These are phyloP conservation scores for Fragaria nilgerrensis DNA, from an alignment of 306 rosid genomes.

Conservation along the genomic window DNA sequence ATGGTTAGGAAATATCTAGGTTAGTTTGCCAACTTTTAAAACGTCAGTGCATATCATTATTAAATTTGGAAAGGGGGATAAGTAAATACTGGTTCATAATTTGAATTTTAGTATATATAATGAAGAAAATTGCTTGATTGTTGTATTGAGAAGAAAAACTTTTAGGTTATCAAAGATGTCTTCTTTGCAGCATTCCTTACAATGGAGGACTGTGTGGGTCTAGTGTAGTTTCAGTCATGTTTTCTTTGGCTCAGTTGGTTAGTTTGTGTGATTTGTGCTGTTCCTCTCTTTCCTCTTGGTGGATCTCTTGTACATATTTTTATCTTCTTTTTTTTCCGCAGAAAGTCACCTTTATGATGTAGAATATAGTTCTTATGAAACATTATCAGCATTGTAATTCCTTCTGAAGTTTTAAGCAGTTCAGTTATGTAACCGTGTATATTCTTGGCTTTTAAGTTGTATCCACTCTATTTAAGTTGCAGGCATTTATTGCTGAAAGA, in stretches of 20 bases:
- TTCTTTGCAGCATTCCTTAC: not conserved
- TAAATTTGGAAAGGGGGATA: not conserved
- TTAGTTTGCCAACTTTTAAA: not conserved
- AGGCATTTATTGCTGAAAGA: not conserved
- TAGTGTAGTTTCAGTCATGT: not conserved
- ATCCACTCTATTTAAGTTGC: not conserved
- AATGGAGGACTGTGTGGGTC: not conserved
- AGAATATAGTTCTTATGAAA: not conserved
- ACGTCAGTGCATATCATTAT: not conserved
- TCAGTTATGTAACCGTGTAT: not conserved
- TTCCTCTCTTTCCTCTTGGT: no score
- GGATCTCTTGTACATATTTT: no score
- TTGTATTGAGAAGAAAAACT: not conserved
- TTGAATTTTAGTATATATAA: not conserved
- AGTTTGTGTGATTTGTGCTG: not conserved
- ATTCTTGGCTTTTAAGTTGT: not conserved
- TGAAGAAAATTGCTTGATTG: not conserved
- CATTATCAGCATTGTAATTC: not conserved
- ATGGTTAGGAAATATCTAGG: not conserved
- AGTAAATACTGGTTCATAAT: not conserved
- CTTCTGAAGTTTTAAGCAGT: not conserved
- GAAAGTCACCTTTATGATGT: not conserved
- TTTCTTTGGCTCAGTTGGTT: not conserved
- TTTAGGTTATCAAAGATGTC: not conserved
- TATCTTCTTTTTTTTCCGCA: not conserved